Conservation (phyloP, 139 green algal species). For the Marvania coccoides region DNA sequence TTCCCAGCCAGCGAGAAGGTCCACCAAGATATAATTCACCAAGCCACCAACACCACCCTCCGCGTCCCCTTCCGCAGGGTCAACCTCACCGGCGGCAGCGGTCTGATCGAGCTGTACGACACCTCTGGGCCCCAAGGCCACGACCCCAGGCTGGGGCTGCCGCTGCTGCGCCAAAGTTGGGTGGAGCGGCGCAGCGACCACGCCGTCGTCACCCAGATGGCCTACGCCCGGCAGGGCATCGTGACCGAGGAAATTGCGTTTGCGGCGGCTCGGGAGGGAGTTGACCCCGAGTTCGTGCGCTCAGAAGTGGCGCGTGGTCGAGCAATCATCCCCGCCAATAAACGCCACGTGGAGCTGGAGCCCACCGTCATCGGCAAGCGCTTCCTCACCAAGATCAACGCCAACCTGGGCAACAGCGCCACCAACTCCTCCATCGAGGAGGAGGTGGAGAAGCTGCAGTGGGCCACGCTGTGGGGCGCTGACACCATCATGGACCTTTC, state of each 20-base stretch:
- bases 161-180: conserved; percentile 70
- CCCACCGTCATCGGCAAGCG: conserved; percentile 80
- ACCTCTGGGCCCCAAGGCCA: conserved; percentile 74
- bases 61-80: conserved; percentile 83
- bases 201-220: conserved; percentile 63
- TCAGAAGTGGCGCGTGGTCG: conserved; percentile 87
- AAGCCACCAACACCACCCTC: conserved; percentile 15
- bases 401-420: conserved; percentile 95
- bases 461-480: conserved; percentile 88
- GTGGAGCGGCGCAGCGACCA: conserved; percentile 53
- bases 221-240: conserved; percentile 74
- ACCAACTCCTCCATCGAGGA: conserved; percentile 89
- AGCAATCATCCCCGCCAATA: conserved; percentile 97
- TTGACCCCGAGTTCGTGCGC: conserved; percentile 88
- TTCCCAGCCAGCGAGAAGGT: conserved; percentile 70
- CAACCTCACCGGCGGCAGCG: conserved; percentile 62
- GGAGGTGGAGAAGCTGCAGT: conserved; percentile 95
- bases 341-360: conserved; percentile 89
- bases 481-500: conserved; percentile 96
- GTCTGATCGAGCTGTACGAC: conserved; percentile 83
- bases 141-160: conserved; percentile 62
- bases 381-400: conserved; percentile 94
- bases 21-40: conserved; percentile 57
- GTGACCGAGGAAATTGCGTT: conserved; percentile 95
- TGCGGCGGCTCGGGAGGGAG: conserved; percentile 69